Conservation (phyloP, 257 asterid species). For the Voacanga thouarsii region DNA sequence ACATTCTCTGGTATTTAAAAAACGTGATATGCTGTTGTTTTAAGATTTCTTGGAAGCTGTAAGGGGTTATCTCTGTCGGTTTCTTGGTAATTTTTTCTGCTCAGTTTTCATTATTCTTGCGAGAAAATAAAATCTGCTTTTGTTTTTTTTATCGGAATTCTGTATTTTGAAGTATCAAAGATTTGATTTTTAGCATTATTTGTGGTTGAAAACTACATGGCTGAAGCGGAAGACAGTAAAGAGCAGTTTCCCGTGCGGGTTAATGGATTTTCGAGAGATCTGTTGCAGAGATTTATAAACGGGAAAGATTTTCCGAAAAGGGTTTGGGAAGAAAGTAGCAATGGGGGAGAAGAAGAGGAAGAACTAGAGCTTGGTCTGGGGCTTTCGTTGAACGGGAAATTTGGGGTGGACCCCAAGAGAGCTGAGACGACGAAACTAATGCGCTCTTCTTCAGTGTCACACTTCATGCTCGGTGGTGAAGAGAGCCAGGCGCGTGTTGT, state of each 20-base stretch:
- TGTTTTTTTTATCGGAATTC: conserved; percentile 8
- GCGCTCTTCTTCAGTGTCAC: conserved; percentile 58
- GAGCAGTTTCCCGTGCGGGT: conserved; percentile 18
- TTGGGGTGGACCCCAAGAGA: conserved; percentile 71
- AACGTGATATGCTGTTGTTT: neutral
- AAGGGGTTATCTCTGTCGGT: neutral
- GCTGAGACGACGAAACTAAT: conserved; percentile 24
- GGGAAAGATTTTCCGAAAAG: conserved; percentile 8
- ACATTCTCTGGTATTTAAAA: neutral
- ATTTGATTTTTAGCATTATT: conserved; percentile 8
- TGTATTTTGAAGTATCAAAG: neutral
- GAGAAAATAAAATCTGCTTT: conserved; percentile 23
- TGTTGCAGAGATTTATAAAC: conserved; percentile 23
- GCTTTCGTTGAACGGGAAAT: conserved; percentile 73
- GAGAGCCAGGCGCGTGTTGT: conserved; percentile 24
- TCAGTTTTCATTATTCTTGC: neutral
- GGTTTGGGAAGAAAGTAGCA: neutral
- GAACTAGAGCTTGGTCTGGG: conserved; percentile 69
- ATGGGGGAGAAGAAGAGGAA: conserved; percentile 25
- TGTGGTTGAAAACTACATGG: conserved; percentile 26
- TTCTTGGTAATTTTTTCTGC: neutral
- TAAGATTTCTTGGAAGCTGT: neutral
- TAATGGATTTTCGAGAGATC: conserved; percentile 39
- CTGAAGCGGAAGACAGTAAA: conserved; percentile 24
- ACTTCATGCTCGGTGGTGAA: conserved; percentile 23